Conservation (phyloP, 2,329 filamentous ascomycete genomes). For the Stachybotrys echinatus region DNA sequence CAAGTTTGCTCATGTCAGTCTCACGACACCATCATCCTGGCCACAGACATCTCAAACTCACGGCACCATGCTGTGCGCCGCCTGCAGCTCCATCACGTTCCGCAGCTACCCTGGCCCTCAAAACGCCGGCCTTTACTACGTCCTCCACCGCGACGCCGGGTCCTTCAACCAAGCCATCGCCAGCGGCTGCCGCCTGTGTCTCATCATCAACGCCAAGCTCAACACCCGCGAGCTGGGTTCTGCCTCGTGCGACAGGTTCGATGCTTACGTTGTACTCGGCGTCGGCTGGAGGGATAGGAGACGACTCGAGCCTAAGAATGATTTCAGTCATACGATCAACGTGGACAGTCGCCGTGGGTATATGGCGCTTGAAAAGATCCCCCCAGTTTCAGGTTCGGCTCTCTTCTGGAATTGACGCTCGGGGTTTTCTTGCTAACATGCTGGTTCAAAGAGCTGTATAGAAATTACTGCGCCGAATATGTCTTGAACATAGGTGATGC, state of each 20-base stretch:
- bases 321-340: background rate
- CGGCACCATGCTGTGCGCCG: background rate
- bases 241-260: background rate
- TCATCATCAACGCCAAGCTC: conserved; percentile 1
- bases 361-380: background rate
- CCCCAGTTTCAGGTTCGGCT: background rate
- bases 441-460: background rate
- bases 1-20: no score
- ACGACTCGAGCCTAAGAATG: no score
- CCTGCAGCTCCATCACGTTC: background rate
- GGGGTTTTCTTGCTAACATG: background rate
- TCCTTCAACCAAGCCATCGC: background rate
- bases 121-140: background rate
- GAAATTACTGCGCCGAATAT: background rate
- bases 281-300: background rate
- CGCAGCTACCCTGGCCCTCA: background rate
- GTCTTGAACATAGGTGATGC: background rate
- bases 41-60: no score
- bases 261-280: background rate
- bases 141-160: background rate
- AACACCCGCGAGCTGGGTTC: background rate
- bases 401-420: background rate
- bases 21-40: no score
- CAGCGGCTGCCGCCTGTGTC: background rate
- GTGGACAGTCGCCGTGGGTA: background rate